Evolutionary conservation across 345 rosid genomes (phyloP).

Genomic region (Mangifera indica): DNA sequence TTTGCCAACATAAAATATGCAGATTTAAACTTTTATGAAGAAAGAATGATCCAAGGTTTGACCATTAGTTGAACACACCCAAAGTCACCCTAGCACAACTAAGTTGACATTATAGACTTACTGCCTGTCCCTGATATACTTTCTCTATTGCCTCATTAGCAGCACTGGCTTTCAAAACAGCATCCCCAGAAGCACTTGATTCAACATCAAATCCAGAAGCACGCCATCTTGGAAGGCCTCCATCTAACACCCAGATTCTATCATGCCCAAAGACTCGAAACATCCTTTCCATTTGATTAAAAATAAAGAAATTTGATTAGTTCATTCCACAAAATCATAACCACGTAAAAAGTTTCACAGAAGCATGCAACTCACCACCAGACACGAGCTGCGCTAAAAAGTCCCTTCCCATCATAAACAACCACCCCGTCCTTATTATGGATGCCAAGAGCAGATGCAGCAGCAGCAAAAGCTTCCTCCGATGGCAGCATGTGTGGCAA

Average conservation of each 20-base stretch:
- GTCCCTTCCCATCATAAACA: slow-evolving; percentile 97
- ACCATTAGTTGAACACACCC: background rate
- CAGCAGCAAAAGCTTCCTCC: slow-evolving; percentile 97
- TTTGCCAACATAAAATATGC: background rate
- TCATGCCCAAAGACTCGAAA: slow-evolving; percentile 92
- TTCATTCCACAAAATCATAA: background rate
- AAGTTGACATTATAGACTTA: slow-evolving; percentile 34
- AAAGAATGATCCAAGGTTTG: background rate
- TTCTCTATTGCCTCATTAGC: slow-evolving; percentile 95
- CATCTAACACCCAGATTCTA: slow-evolving; percentile 91
- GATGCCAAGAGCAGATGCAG: slow-evolving; percentile 92
- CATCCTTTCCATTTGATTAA: slow-evolving; percentile 59
- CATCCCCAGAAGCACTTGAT: slow-evolving; percentile 95
- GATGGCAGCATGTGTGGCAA: slow-evolving; percentile 98
- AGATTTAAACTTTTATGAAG: background rate
- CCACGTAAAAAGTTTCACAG: slow-evolving; percentile 1
- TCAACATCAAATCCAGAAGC: slow-evolving; percentile 96
- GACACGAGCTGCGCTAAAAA: slow-evolving; percentile 98
- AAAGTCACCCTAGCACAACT: background rate
- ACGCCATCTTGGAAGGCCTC: slow-evolving; percentile 98
- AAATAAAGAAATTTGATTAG: slow-evolving; percentile 15
- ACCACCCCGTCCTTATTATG: slow-evolving; percentile 81
- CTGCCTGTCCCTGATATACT: slow-evolving; percentile 82
- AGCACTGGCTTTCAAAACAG: slow-evolving; percentile 94
- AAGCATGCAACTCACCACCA: slow-evolving; percentile 76